These are phyloP conservation scores for Lactifluus echinatus DNA, from an alignment of 768 basidiomycete genomes.

Conservation along the genomic window DNA sequence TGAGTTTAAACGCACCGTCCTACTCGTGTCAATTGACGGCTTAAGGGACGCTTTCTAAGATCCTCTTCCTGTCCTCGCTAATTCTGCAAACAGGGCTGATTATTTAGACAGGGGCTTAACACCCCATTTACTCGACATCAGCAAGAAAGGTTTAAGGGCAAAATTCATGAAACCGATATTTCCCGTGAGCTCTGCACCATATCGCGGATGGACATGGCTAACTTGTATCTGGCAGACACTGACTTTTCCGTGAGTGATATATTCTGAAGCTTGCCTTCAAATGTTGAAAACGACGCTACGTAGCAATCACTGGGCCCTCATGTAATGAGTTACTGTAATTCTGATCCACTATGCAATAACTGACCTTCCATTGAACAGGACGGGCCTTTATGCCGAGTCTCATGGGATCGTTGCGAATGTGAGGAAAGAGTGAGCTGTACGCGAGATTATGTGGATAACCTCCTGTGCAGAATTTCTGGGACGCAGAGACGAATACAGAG, in stretches of 20 bases:
- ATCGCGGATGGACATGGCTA: background rate
- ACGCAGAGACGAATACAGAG: slow-evolving; percentile 49
- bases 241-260: slow-evolving; percentile 72
- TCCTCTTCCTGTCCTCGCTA: background rate
- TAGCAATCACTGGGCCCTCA: slow-evolving; percentile 85
- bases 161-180: slow-evolving; percentile 85
- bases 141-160: slow-evolving; percentile 76
- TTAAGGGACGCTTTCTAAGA: slow-evolving; percentile 37
- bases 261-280: background rate
- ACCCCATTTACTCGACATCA: slow-evolving; percentile 72
- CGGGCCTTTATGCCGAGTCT: slow-evolving; percentile 81
- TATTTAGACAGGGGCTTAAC: slow-evolving; percentile 83
- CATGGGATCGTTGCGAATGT: slow-evolving; percentile 91
- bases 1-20: slow-evolving; percentile 67
- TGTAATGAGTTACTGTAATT: slow-evolving; percentile 39
- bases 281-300: background rate
- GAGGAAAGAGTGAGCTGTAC: slow-evolving; percentile 19
- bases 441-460: background rate
- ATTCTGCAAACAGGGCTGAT: slow-evolving; percentile 48
- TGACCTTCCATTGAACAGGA: slow-evolving; percentile 39
- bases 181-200: slow-evolving; percentile 44
- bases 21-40: slow-evolving; percentile 85
- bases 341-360: background rate
- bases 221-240: slow-evolving; percentile 44
- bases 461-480: slow-evolving; percentile 69